These are phyloP conservation scores for Wickerhamiella parazyma DNA, from an alignment of 805 yeast species.

Conservation along the genomic window DNA sequence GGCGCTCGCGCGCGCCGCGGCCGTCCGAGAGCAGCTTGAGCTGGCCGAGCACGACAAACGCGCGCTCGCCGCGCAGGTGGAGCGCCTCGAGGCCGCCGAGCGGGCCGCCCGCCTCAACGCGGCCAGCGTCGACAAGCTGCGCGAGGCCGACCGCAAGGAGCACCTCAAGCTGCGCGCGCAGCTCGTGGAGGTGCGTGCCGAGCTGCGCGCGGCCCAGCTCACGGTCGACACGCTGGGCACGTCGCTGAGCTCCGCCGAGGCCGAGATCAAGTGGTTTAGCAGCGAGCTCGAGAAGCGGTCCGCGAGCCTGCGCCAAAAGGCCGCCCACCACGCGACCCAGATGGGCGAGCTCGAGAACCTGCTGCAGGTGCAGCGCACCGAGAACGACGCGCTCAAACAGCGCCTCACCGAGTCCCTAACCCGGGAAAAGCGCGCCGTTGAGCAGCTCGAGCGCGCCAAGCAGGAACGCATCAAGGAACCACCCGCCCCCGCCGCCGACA, in stretches of 20 bases:
- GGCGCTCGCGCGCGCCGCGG: neutral
- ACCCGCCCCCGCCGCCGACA: no score
- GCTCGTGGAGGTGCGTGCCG: neutral
- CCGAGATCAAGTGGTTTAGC: conserved; percentile 13
- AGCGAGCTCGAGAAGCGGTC: conserved; percentile 19
- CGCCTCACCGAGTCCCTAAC: neutral
- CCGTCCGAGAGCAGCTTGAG: conserved; percentile 6
- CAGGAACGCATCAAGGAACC: no score
- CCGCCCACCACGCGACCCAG: neutral
- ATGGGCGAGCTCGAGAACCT: neutral
- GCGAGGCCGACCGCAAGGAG: conserved; percentile 4
- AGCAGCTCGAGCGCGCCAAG: neutral
- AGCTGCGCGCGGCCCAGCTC: neutral
- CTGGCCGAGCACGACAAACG: conserved; percentile 6
- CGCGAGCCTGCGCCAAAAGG: neutral
- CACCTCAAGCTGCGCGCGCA: neutral
- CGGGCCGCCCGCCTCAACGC: neutral
- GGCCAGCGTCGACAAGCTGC: neutral
- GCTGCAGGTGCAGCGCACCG: neutral
- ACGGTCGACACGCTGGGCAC: neutral
- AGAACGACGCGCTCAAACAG: neutral
- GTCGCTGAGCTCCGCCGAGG: conserved; percentile 1
- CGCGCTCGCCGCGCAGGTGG: neutral
- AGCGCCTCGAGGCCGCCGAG: conserved; percentile 1
- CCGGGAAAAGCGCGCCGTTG: neutral